Conservation (phyloP, 768 basidiomycete species). For the Aureoboletus auriporus region DNA sequence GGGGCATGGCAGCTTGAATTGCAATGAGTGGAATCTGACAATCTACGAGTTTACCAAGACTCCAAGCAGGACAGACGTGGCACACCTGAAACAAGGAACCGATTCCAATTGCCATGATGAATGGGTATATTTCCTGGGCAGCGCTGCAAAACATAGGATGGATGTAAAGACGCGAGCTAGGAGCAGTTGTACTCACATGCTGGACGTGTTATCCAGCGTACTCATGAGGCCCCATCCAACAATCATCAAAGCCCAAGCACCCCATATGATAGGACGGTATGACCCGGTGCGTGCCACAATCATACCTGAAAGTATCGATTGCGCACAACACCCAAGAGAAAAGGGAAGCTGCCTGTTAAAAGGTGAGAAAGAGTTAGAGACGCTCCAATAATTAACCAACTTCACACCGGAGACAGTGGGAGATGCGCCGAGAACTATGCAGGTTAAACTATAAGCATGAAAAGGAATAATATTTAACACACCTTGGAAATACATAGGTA, state of each 20-base stretch:
- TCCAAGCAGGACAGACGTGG: neutral
- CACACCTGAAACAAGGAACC: conserved; percentile 34
- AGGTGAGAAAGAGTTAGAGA: neutral
- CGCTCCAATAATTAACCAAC: conserved; percentile 10
- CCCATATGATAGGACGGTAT: conserved; percentile 33
- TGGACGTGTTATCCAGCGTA: conserved; percentile 31
- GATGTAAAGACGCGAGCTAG: neutral
- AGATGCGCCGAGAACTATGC: conserved; percentile 32
- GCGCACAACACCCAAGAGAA: conserved; percentile 22
- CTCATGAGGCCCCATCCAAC: conserved; percentile 36
- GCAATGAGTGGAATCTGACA: conserved; percentile 29
- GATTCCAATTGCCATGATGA: conserved; percentile 32
- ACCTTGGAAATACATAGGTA: conserved; percentile 41
- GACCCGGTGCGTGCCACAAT: conserved; percentile 23
- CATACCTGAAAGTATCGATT: conserved; percentile 22
- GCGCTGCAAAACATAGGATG: conserved; percentile 17
- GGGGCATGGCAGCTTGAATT: conserved; percentile 46
- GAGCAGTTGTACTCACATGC: conserved; percentile 15
- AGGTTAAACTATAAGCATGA: neutral
- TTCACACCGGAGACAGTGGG: conserved; percentile 32
- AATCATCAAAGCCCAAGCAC: conserved; percentile 24
- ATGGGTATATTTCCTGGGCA: conserved; percentile 28
- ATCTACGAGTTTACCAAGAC: neutral
- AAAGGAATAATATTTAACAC: neutral
- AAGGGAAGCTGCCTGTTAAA: conserved; percentile 34